These are phyloP conservation scores for Aureobasidium sp. DNA, from an alignment of 2,329 filamentous ascomycete genomes.

Conservation along the genomic window DNA sequence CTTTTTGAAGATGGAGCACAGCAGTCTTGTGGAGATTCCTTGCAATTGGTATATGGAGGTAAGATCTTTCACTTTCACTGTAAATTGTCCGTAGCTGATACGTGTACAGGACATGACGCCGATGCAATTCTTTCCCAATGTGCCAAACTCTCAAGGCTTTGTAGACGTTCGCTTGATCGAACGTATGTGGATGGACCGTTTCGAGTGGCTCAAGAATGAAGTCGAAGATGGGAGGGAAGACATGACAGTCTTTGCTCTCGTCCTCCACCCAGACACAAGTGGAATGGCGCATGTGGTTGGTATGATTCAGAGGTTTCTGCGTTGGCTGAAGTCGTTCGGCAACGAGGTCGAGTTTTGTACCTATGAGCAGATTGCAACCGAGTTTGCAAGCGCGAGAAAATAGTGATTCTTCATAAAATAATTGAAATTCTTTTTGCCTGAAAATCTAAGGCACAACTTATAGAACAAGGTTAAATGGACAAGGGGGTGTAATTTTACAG, in stretches of 20 bases:
- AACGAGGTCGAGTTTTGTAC: slow-evolving; percentile 39
- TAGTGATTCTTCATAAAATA: background rate
- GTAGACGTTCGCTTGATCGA: slow-evolving; percentile 50
- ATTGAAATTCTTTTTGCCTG: background rate
- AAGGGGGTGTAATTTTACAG: slow-evolving; percentile 11
- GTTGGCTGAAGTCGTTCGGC: slow-evolving; percentile 41
- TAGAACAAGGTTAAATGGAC: background rate
- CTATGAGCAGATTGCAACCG: slow-evolving; percentile 36
- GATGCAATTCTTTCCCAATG: slow-evolving; percentile 39
- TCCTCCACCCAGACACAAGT: slow-evolving; percentile 51
- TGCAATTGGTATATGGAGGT: slow-evolving; percentile 43
- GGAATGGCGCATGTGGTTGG: slow-evolving; percentile 55
- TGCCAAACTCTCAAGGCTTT: slow-evolving; percentile 49
- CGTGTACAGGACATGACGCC: slow-evolving; percentile 38
- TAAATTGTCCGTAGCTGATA: background rate
- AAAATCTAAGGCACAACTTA: background rate
- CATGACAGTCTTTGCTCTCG: slow-evolving; percentile 41
- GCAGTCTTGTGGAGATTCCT: slow-evolving; percentile 39
- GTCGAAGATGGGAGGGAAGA: slow-evolving; percentile 28
- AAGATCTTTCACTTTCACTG: background rate
- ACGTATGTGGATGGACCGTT: slow-evolving; percentile 53
- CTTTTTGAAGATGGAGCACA: slow-evolving; percentile 21
- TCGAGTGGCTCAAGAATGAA: slow-evolving; percentile 44
- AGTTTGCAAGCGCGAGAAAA: slow-evolving; percentile 19
- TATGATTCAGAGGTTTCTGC: slow-evolving; percentile 46